Evolutionary conservation across 768 basidiomycete species (phyloP).

Genomic region (Suillus subluteus): DNA sequence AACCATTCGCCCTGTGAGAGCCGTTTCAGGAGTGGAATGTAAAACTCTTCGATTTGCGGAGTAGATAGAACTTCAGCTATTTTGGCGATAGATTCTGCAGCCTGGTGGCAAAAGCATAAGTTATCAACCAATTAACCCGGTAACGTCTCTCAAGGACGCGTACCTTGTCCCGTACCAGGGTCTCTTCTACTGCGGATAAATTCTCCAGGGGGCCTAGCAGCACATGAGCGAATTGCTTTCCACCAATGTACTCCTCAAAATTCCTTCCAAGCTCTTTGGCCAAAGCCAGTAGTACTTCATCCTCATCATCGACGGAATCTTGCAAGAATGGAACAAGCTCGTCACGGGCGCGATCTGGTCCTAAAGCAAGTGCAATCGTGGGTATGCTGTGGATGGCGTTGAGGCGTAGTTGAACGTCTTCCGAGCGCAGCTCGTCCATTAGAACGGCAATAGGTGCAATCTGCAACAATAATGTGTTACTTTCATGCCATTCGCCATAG

Average conservation of each 20-base stretch:
- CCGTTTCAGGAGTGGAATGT: conserved; percentile 88
- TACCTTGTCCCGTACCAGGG: conserved; percentile 97
- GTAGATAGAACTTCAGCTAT: conserved; percentile 78
- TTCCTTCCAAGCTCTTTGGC: conserved; percentile 93
- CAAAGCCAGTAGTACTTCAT: conserved; percentile 93
- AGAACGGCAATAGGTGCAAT: conserved; percentile 95
- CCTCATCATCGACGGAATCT: conserved; percentile 99
- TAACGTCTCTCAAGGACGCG: conserved; percentile 13
- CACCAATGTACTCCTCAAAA: conserved; percentile 95
- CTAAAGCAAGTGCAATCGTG: conserved; percentile 96
- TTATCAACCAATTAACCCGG: conserved; percentile 10
- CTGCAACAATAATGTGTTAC: conserved; percentile 42
- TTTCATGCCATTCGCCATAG: conserved; percentile 21
- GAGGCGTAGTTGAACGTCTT: conserved; percentile 94
- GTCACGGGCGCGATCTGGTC: conserved; percentile 91
- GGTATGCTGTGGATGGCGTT: conserved; percentile 97
- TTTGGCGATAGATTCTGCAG: conserved; percentile 94
- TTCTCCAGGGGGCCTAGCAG: conserved; percentile 93
- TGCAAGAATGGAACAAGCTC: conserved; percentile 97
- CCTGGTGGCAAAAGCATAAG: conserved; percentile 50
- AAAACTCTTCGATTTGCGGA: conserved; percentile 83
- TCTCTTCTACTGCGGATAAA: conserved; percentile 96
- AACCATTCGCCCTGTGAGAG: conserved; percentile 97
- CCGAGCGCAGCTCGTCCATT: conserved; percentile 97
- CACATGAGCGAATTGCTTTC: conserved; percentile 82